Percentiles rank a stretch among this genome's conserved stretches.
Conservation (phyloP, 768 basidiomycete species). For the Suillus americanus region DNA sequence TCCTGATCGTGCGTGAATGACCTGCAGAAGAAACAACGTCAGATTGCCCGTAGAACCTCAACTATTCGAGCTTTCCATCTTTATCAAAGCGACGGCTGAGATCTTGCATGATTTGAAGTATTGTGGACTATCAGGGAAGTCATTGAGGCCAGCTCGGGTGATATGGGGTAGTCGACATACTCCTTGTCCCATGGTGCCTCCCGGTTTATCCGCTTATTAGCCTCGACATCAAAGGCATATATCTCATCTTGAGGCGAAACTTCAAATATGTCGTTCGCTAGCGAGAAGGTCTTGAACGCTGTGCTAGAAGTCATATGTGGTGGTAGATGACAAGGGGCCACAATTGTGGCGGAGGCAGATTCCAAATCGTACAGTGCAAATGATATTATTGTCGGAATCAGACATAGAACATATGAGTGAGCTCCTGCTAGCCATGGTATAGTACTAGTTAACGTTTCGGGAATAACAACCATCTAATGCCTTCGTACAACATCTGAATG, state of each 20-base stretch:
- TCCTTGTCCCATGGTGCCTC: conserved; percentile 86
- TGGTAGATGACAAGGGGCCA: conserved; percentile 2
- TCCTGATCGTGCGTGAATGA: conserved; percentile 96
- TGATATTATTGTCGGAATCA: neutral
- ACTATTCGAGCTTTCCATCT: conserved; percentile 65
- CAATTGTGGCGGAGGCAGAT: conserved; percentile 1
- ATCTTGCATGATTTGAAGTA: conserved; percentile 92
- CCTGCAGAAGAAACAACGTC: conserved; percentile 49
- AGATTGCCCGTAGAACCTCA: conserved; percentile 1
- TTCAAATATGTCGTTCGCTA: conserved; percentile 69
- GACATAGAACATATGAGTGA: neutral
- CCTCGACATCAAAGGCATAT: conserved; percentile 69
- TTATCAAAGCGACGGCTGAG: conserved; percentile 91
- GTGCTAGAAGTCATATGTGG: conserved; percentile 43
- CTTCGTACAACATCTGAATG: conserved; percentile 39
- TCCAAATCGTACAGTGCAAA: neutral
- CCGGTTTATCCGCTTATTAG: conserved; percentile 62
- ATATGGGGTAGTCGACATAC: conserved; percentile 43
- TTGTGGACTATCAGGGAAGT: conserved; percentile 51
- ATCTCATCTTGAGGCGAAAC: conserved; percentile 79
- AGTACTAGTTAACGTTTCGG: conserved; percentile 33
- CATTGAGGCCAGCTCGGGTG: neutral
- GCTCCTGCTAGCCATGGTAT: neutral
- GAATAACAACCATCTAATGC: conserved; percentile 50
- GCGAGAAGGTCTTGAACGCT: conserved; percentile 71